Evolutionary conservation across 2,329 filamentous ascomycete genomes (phyloP), one percentile per base, ranked within the genome.

Genomic region (Paecilomyces niveus): DNA sequence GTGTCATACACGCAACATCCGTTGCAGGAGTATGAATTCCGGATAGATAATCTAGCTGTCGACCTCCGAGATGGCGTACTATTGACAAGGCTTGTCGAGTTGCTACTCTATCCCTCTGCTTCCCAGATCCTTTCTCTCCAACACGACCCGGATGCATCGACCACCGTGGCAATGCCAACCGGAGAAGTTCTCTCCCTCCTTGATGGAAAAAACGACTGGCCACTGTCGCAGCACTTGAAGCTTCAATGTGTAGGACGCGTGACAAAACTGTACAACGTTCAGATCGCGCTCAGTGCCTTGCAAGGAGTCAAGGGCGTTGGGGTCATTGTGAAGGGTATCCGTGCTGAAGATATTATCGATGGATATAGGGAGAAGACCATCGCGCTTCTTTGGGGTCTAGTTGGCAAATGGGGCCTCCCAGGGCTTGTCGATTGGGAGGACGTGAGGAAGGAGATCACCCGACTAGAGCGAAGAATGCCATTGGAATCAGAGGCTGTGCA

Each of bases 281-380:
- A 83, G 60, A 70, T 87, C 24, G 82, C 83, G 0, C 70, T 88
- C 2, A 74, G 76, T 54, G 82, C 83, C 1, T 70, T 87, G 11
- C 67, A 70, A n/a, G 72, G 71, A 10, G 71, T 80, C 7, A 69
- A 68, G 10, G 76, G 77, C 1, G 70, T 79, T 11, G 72, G 69
- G 3, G 65, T 68, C 11, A 74, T 80, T 11, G 67, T 77, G 5
- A 69, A 72, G 22, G 73, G 76, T 33, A 71, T 85, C 35, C 76
- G 71, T 13, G 78, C 84, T 0, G 80, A 83, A 45, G 83, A 87
- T 57, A 81, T 88, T 53, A 83, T 88, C 6, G 80, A 87, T 63
- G 85, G 85, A 2, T 83, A 86, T 63, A 80, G 85, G 8, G 85
- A 88, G 65, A 86, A 84, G 69, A 87, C 84, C 0, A 75, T 88